Evolutionary conservation across 169 alveolate species (phyloP), one percentile per base, ranked within the genome.

Genomic region (Plasmodium cynomolgi): DNA sequence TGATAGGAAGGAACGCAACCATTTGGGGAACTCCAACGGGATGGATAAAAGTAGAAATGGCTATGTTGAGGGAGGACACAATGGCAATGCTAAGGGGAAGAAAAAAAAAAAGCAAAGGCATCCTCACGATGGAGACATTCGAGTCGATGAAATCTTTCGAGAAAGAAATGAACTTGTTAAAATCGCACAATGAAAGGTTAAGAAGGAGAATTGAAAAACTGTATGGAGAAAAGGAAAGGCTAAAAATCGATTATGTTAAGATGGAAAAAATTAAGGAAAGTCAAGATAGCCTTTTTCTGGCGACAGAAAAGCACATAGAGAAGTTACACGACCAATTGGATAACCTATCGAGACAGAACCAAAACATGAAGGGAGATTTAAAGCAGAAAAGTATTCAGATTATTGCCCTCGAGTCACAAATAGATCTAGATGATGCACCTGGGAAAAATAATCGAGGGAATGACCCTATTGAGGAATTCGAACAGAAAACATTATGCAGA

Each of bases 151-250:
- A 68, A 13, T 79, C 94, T 29, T 80, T 68, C 50, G 94, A 90
- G 44, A 81, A 80, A 62, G 77, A 90, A 79, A 79, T 90, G 73
- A 56, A 37, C 20, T 62, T 90, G 73, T 34, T 90, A 50, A 79
- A 80, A 80, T 90, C 90, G 20, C 94, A 90, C 47, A 90, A 90
- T 41, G 94, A 90, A 80, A 79, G 94, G 74, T 90, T 90, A 68
- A 90, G 34, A 90, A 90, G 90, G 39, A 90, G 90, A 74, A 90
- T 90, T 29, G 94, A 90, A 62, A 90, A 90, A 20, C 37, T 90
- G 39, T 80, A 90, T 33, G 83, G 47, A 7, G 86, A 80, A 80
- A 80, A 81, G 72, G 94, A 90, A 23, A 58, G 56, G 74, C 47
- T 90, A 90, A 68, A 90, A 90, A 73, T 33, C 23, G 90, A 90